Conservation (phyloP, 495 filamentous ascomycete species). For the Pseudoneurospora amorphoporcata region DNA sequence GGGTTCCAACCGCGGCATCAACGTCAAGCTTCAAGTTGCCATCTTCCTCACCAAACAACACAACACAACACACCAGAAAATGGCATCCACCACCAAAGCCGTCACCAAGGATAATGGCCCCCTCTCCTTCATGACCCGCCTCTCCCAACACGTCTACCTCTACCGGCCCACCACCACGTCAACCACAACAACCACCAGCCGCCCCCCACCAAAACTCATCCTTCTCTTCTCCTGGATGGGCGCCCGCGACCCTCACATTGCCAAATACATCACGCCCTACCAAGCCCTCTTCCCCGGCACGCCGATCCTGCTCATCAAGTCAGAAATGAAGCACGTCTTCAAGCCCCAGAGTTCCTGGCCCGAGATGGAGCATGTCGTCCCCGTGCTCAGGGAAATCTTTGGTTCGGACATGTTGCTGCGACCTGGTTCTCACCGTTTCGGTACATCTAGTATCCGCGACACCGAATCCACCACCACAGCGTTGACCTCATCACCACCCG, state of each 20-base stretch:
- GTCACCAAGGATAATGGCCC: constrained; percentile 2
- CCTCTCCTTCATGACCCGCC: constrained; percentile 26
- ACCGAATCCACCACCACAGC: background rate
- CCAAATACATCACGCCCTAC: constrained; percentile 35
- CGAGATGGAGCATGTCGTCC: constrained; percentile 1
- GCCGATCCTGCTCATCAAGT: constrained; percentile 31
- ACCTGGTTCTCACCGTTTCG: background rate
- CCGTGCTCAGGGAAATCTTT: constrained; percentile 1
- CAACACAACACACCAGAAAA: background rate
- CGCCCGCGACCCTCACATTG: constrained; percentile 33
- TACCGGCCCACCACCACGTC: constrained; percentile 19
- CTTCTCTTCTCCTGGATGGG: constrained; percentile 36
- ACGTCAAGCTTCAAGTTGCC: background rate
- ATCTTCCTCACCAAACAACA: background rate
- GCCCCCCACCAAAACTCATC: constrained; percentile 27
- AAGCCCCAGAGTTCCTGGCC: background rate
- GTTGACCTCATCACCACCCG: background rate
- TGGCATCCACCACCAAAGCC: constrained; percentile 12
- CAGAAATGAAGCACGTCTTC: constrained; percentile 21
- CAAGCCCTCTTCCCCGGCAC: constrained; percentile 28
- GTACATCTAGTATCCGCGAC: background rate
- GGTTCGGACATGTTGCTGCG: background rate
- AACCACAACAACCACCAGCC: background rate
- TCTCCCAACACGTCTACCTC: constrained; percentile 26
- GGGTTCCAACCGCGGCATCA: background rate